Conservation (phyloP, 495 filamentous ascomycete species). For the Chaetomium fimeti region DNA sequence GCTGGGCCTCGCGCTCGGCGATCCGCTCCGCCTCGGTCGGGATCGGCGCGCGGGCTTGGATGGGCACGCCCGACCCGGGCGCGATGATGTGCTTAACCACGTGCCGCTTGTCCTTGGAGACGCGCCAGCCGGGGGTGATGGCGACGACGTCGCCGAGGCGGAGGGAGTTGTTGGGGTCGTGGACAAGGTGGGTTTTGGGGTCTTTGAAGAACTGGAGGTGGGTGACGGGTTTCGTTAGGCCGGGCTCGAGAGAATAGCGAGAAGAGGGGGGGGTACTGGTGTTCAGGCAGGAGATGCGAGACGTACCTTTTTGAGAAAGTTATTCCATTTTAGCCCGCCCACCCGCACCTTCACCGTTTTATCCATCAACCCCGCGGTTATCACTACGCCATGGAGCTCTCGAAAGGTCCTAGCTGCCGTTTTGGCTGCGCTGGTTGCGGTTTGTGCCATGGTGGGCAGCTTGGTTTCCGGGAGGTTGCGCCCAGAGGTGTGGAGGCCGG, state of each 20-base stretch:
- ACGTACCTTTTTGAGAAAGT: conserved; percentile 55
- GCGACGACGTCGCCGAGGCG: conserved; percentile 77
- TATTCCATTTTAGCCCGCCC: conserved; percentile 61
- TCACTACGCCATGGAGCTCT: conserved; percentile 57
- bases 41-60: conserved; percentile 62
- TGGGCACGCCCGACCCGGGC: conserved; percentile 59
- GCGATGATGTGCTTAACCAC: conserved; percentile 76
- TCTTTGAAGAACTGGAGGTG: conserved; percentile 49
- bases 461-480: not conserved
- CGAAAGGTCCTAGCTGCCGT: conserved; percentile 32
- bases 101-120: conserved; percentile 65
- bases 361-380: conserved; percentile 66
- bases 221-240: not conserved
- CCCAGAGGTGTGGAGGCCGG: too few relatives aligned
- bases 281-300: not conserved
- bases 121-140: conserved; percentile 65
- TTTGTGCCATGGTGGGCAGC: conserved; percentile 34
- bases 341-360: conserved; percentile 69
- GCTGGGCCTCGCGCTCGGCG: conserved; percentile 48
- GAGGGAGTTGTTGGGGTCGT: conserved; percentile 73
- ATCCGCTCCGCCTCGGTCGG: conserved; percentile 62
- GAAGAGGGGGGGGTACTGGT: not conserved
- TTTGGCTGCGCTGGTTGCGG: conserved; percentile 31
- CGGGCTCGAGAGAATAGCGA: not conserved
- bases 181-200: conserved; percentile 57